phyloP scores from a whole-genome alignment of 1,139 yeast genomes.

The Arxiozyma slooffiae region DNA sequence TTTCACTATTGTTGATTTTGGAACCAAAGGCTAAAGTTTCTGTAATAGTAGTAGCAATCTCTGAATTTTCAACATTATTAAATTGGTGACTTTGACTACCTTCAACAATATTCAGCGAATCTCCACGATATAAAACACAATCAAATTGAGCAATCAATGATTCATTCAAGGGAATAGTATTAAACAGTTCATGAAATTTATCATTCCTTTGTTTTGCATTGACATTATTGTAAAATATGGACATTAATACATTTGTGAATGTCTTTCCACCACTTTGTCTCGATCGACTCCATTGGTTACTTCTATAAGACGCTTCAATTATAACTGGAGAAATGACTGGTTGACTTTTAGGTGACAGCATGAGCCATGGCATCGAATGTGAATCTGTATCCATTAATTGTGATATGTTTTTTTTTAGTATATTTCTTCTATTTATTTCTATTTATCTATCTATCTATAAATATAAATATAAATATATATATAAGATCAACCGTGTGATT shows the following conservation, averaged over 20 bases:
- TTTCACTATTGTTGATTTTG: not conserved
- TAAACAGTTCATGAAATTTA: slow-evolving; percentile 71
- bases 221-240: slow-evolving; percentile 12
- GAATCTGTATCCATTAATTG: not conserved
- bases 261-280: slow-evolving; percentile 2
- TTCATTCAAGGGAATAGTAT: slow-evolving; percentile 48
- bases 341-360: not conserved
- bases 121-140: slow-evolving; percentile 73
- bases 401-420: not conserved
- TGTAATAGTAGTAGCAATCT: not conserved
- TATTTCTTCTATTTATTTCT: not conserved
- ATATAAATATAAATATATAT: no score
- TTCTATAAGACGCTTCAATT: not conserved
- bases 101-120: not conserved
- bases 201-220: slow-evolving; percentile 61
- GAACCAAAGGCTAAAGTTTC: not conserved
- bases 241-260: not conserved
- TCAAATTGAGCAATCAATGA: slow-evolving; percentile 71
- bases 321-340: not conserved
- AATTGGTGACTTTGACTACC: not conserved
- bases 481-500: no score
- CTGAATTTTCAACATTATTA: not conserved
- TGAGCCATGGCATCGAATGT: not conserved
- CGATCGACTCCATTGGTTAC: not conserved
- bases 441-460: not conserved